These are phyloP conservation scores for Calocybe indica DNA, from an alignment of 768 basidiomycete species.

Conservation along the genomic window DNA sequence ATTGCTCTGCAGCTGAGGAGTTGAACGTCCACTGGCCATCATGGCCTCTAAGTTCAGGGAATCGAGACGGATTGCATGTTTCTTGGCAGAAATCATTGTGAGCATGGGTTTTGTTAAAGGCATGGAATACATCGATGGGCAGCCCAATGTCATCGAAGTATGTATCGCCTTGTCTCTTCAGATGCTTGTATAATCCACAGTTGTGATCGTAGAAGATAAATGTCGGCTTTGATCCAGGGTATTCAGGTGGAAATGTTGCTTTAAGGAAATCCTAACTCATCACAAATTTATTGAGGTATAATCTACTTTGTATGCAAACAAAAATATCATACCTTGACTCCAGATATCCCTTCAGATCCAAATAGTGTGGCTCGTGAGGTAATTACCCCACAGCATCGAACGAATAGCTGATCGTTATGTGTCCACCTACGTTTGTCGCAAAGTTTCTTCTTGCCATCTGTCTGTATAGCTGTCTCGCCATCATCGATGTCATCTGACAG, in stretches of 20 bases:
- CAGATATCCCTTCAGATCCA: conserved; percentile 22
- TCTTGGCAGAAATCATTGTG: conserved; percentile 15
- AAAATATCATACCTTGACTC: conserved; percentile 16
- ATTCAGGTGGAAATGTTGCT: conserved; percentile 15
- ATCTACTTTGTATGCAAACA: neutral
- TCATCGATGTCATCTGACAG: conserved; percentile 13
- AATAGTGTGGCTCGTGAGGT: conserved; percentile 23
- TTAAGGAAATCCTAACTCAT: conserved; percentile 14
- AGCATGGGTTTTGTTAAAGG: conserved; percentile 25
- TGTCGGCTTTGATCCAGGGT: conserved; percentile 13
- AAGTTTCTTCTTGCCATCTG: conserved; percentile 14
- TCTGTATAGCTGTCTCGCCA: conserved; percentile 9
- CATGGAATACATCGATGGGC: conserved; percentile 31
- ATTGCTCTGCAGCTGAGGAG: conserved; percentile 31
- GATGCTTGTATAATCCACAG: conserved; percentile 13
- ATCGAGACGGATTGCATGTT: conserved; percentile 26
- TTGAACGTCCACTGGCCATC: conserved; percentile 34
- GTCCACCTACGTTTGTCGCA: conserved; percentile 19
- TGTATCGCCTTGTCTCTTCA: neutral
- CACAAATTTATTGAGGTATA: neutral
- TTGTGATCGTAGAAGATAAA: conserved; percentile 25
- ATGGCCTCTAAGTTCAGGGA: conserved; percentile 24
- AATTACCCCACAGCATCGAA: conserved; percentile 26
- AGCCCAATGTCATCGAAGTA: conserved; percentile 16
- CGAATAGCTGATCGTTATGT: conserved; percentile 27